Evolutionary conservation across 768 basidiomycete species (phyloP), one percentile per base, ranked within the genome.

Genomic region (Naematelia encephala): DNA sequence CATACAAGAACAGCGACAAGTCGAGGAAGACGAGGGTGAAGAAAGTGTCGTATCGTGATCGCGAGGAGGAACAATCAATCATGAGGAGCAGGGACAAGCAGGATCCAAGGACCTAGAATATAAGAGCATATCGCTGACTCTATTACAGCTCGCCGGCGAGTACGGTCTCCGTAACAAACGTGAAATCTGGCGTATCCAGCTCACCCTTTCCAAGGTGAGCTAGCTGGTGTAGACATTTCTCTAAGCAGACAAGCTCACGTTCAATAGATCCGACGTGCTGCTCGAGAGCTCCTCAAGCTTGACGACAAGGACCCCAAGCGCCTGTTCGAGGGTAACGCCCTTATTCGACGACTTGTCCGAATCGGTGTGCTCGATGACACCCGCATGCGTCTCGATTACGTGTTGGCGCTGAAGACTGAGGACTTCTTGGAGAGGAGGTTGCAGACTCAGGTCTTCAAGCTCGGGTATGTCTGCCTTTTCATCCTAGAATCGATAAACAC

Each of bases 91-190:
- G 23, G n/a, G 44, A 26, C 19, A 43, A 4, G 56, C 12, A 22
- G 11, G 34, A 45, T 21, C 39, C 21, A 14, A 39, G 16, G 8
- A 39, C 8, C 8, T 8, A 16, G 34, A 39, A 39, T 16, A 39
- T 16, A 16, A 39, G 34, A 39, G 34, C 8, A 16, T 8, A 54
- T 22, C 34, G 34, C 34, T 39, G 34, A 39, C 34, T 39, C 34
- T 39, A 16, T 16, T n/a, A 42, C 72, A 96, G 94, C 93, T 98
- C 80, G 94, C 93, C 54, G 94, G 96, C 81, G 96, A 99, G 82
- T 98, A 93, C 84, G 96, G 96, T 79, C 90, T 98, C 78, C 90
- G 93, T 80, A 98, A 97, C 89, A 99, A 99, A 85, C 89, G 94
- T 79, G 96, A 99, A 82, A 96, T 98, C 83, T 99, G 94, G 96